A percentile compares a stretch with the other conserved stretches of the same genome.
phyloP scores from a whole-genome alignment of 352 stramenopile genomes.

The Globisporangium spiculum region DNA sequence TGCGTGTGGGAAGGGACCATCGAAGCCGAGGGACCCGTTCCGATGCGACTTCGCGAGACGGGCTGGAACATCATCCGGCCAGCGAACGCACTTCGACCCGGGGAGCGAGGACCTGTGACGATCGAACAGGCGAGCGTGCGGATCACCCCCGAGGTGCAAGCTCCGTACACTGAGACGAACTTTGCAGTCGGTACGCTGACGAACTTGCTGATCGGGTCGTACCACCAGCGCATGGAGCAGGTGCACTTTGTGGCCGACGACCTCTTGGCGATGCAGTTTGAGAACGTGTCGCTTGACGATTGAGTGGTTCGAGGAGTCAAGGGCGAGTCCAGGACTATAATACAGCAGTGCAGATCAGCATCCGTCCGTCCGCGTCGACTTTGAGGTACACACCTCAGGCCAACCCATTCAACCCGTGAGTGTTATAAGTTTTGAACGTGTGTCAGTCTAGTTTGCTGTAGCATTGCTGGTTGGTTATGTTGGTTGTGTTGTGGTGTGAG shows the following conservation, averaged over 20 bases:
- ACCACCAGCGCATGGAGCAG: conserved; percentile 11
- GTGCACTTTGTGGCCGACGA: conserved; percentile 9
- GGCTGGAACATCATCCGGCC: conserved; percentile 30
- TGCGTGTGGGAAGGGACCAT: conserved; percentile 37
- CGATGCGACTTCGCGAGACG: conserved; percentile 29
- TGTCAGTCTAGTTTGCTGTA: too few species aligned
- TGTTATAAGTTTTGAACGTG: too few species aligned
- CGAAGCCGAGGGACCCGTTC: conserved; percentile 26
- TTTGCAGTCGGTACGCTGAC: conserved; percentile 9
- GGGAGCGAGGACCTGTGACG: background rate
- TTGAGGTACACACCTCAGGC: too few species aligned
- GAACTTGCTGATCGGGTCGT: conserved; percentile 14
- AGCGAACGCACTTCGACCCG: background rate
- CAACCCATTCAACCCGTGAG: too few species aligned
- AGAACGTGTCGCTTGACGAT: background rate
- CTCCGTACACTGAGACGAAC: background rate
- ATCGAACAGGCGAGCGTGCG: conserved; percentile 11
- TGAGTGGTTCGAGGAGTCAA: background rate
- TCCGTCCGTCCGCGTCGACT: too few species aligned
- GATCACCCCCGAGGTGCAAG: conserved; percentile 7
- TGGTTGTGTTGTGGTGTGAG: too few species aligned
- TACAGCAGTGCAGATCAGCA: background rate
- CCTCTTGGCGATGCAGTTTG: conserved; percentile 10
- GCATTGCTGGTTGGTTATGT: too few species aligned
- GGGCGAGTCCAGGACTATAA: too few species aligned